Evolutionary conservation across 768 basidiomycete species (phyloP), one percentile per base, ranked within the genome.

Genomic region (Lactifluus echinatus): DNA sequence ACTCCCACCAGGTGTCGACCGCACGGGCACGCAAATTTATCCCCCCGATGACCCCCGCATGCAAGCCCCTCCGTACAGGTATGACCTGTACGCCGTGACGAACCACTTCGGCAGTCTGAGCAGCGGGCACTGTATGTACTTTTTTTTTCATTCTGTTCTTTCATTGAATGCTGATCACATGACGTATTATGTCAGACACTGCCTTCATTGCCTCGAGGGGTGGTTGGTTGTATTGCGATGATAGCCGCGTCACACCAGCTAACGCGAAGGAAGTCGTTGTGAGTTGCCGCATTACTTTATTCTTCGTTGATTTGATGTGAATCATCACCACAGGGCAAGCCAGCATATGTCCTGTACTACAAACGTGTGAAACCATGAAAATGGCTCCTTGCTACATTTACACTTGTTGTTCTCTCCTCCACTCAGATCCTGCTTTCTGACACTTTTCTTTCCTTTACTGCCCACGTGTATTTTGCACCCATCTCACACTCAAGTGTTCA

Each of bases 31-130:
- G 66, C 74, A 77, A 15, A 65, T 68, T 21, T 50, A 55, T 49
- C 34, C 43, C 3, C 53, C 31, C 15, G 83, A 87, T 19, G 93
- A 93, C 68, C 89, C 93, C 1, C 76, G 89, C 19, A 75, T 80
- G 17, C 90, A 93, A 70, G 66, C 83, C n/a, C 91, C 90, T 21
- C 93, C 93, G 2, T 97, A 91, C 69, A 80, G 75, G 63, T 99
- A 98, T 68, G 95, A 99, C 66, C 72, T 98, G 62, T 98, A 96
- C 66, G 94, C 79, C 10, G 93, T 98, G 40, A 95, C 91, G 56
- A 97, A 98, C 69, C 96, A 99, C 72, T 91, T 84, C 69, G 96
- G 96, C 2, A 95, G 84, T 67, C 72, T 99, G 53, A 92, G 85
- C 66, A 91, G 89, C 67, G 96, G 96, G 0, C 96, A 99, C 71